Evolutionary conservation across 108 stramenopile species (phyloP).

Genomic region (Phaeodactylum tricornutum): DNA sequence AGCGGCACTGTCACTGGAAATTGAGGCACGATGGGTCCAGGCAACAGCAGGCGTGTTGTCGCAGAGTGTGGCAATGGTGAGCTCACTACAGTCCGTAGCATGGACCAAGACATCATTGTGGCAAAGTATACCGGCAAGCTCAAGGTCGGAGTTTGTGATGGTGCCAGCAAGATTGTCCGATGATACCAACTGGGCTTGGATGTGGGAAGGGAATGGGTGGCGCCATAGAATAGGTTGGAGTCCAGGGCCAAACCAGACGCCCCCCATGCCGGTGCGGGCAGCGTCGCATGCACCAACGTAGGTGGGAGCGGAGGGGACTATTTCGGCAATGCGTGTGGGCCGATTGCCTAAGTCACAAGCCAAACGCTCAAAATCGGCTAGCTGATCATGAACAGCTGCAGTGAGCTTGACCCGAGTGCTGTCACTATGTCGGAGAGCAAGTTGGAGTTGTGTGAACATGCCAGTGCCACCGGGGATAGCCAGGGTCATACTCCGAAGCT

Average conservation of each 20-base stretch:
- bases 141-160: conserved; percentile 29
- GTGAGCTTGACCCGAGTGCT: conserved; percentile 5
- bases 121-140: conserved; percentile 23
- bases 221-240: conserved; percentile 29
- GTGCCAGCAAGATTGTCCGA: conserved; percentile 16
- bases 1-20: conserved; percentile 15
- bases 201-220: conserved; percentile 11
- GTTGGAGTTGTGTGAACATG: conserved; percentile 24
- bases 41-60: conserved; percentile 30
- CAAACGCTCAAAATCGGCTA: conserved; percentile 16
- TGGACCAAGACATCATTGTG: conserved; percentile 30
- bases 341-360: conserved; percentile 4
- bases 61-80: conserved; percentile 9
- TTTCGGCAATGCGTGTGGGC: conserved; percentile 26
- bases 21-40: conserved; percentile 28
- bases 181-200: conserved; percentile 9
- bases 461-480: conserved; percentile 23
- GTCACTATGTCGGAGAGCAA: conserved; percentile 15
- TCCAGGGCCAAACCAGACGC: conserved; percentile 6
- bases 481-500: conserved; percentile 32
- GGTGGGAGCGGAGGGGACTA: conserved; percentile 19
- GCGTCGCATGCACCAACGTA: conserved; percentile 20
- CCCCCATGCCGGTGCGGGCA: conserved; percentile 16
- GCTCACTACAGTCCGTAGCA: conserved; percentile 17
- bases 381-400: conserved; percentile 2